These are phyloP conservation scores for Megacollybia marginata DNA, from an alignment of 768 basidiomycete genomes.

Conservation along the genomic window DNA sequence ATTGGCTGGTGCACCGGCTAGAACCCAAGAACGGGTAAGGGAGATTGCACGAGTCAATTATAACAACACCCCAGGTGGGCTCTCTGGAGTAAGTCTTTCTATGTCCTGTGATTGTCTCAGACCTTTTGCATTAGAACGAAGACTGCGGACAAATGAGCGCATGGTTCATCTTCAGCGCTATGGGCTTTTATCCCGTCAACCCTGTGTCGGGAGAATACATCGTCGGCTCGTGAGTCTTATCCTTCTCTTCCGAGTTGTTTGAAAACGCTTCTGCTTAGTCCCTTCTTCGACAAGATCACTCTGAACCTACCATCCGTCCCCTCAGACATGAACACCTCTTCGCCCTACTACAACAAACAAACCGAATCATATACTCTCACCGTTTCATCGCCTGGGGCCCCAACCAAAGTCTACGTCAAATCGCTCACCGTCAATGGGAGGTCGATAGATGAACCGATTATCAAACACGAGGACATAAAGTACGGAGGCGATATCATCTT, in stretches of 20 bases:
- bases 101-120: background rate
- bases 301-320: conserved; percentile 42
- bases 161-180: conserved; percentile 77
- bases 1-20: conserved; percentile 62
- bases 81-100: conserved; percentile 52
- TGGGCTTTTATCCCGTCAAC: conserved; percentile 84
- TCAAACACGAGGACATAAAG: conserved; percentile 55
- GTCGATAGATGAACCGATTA: conserved; percentile 33
- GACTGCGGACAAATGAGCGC: conserved; percentile 91
- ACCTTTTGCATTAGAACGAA: conserved; percentile 50
- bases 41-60: conserved; percentile 60
- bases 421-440: conserved; percentile 51
- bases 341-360: conserved; percentile 4
- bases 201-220: conserved; percentile 72
- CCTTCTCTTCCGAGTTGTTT: background rate
- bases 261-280: conserved; percentile 18
- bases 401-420: conserved; percentile 52
- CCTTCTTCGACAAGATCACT: conserved; percentile 45
- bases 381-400: conserved; percentile 51
- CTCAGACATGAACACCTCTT: conserved; percentile 2
- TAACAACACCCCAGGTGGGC: conserved; percentile 57
- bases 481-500: conserved; percentile 53
- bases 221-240: conserved; percentile 56
- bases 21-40: conserved; percentile 64
- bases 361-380: conserved; percentile 27